Evolutionary conservation across 805 yeast genomes (phyloP).

Genomic region (Ogataea salicorniae): DNA sequence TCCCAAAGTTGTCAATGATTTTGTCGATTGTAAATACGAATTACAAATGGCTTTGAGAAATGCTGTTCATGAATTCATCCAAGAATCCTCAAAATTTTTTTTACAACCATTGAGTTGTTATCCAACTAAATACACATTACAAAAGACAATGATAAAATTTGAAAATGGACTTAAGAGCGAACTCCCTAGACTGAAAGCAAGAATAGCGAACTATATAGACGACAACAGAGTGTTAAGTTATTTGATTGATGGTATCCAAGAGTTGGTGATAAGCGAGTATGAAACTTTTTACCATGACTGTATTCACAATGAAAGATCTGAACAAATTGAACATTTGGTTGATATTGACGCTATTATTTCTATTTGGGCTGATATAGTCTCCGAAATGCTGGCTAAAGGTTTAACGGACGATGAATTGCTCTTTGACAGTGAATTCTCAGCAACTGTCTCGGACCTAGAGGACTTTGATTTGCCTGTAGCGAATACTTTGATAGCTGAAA

Average conservation of each 20-base stretch:
- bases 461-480: constrained; percentile 7
- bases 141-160: constrained; percentile 30
- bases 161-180: constrained; percentile 46
- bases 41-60: constrained; percentile 68
- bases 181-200: constrained; percentile 50
- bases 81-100: constrained; percentile 46
- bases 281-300: constrained; percentile 41
- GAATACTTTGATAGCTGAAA: constrained; percentile 12
- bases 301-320: constrained; percentile 25
- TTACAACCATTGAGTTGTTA: constrained; percentile 38
- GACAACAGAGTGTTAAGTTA: constrained; percentile 49
- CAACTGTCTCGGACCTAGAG: constrained; percentile 7
- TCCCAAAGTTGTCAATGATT: constrained; percentile 75
- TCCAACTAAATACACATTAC: constrained; percentile 9
- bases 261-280: constrained; percentile 53
- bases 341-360: constrained; percentile 56
- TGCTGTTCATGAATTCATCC: constrained; percentile 64
- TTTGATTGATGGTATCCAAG: constrained; percentile 62
- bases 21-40: constrained; percentile 73
- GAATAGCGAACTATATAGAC: constrained; percentile 48
- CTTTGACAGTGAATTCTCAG: constrained; percentile 11
- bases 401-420: constrained; percentile 7
- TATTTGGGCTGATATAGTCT: constrained; percentile 31
- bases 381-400: constrained; percentile 26
- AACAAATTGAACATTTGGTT: constrained; percentile 44